Evolutionary conservation across 257 asterid species (phyloP).

Genomic region (Penstemon davidsonii): DNA sequence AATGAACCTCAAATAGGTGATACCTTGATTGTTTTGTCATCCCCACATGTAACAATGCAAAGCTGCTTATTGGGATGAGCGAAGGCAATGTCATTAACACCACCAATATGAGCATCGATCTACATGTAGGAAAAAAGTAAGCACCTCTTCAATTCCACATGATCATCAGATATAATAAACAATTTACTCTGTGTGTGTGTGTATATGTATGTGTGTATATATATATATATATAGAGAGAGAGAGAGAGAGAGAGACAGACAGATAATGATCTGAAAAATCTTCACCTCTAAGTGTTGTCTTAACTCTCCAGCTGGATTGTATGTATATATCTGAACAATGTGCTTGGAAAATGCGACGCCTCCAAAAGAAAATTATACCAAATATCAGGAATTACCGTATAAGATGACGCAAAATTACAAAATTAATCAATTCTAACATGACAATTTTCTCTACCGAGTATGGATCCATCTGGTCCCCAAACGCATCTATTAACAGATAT

Average conservation of each 20-base stretch:
- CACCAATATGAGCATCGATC: slow-evolving; percentile 94
- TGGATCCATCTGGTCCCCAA: slow-evolving; percentile 97
- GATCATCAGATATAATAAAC: not conserved
- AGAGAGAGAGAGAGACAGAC: slow-evolving; percentile 20
- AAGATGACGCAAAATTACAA: not conserved
- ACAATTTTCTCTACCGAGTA: slow-evolving; percentile 62
- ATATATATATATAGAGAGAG: not conserved
- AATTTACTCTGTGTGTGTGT: too few relatives aligned
- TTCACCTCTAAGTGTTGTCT: slow-evolving; percentile 87
- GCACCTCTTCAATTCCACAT: slow-evolving; percentile 23
- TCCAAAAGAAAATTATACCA: slow-evolving; percentile 26
- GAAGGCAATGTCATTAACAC: slow-evolving; percentile 91
- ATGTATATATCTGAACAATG: slow-evolving; percentile 85
- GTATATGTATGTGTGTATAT: too few relatives aligned
- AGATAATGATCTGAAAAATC: not conserved
- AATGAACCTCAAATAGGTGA: slow-evolving; percentile 15
- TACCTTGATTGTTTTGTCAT: slow-evolving; percentile 91
- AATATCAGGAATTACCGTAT: slow-evolving; percentile 4
- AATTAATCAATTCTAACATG: slow-evolving; percentile 6
- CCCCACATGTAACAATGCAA: slow-evolving; percentile 87
- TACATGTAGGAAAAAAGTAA: slow-evolving; percentile 34
- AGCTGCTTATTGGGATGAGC: slow-evolving; percentile 95
- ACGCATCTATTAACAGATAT: slow-evolving; percentile 86
- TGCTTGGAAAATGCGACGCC: slow-evolving; percentile 96
- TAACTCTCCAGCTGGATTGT: slow-evolving; percentile 76